Evolutionary conservation across 257 asterid species (phyloP).

Genomic region (Lithospermum erythrorhizon): DNA sequence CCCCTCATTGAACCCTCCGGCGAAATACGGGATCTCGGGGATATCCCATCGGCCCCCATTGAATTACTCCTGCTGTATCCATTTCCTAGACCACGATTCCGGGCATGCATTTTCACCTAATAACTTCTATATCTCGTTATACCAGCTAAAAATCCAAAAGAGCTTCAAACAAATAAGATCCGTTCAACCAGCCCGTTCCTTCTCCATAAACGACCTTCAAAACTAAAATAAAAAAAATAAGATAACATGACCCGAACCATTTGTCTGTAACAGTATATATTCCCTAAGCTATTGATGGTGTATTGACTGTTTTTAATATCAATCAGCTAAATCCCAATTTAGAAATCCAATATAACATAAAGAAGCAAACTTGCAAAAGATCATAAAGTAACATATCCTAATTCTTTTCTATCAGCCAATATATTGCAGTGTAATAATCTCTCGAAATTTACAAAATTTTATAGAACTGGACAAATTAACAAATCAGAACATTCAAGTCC

Average conservation of each 20-base stretch:
- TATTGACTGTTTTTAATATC: too few relatives aligned
- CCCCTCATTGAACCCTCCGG: conserved; percentile 65
- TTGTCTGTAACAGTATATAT: background rate
- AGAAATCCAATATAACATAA: background rate
- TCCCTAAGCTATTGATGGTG: too few relatives aligned
- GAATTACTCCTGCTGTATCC: conserved; percentile 52
- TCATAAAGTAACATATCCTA: background rate
- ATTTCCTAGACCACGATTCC: conserved; percentile 62
- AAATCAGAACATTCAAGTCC: background rate
- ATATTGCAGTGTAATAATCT: too few relatives aligned
- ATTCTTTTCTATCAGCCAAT: too few relatives aligned
- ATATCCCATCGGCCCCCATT: conserved; percentile 49
- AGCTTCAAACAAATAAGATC: background rate
- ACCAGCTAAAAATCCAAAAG: conserved; percentile 1
- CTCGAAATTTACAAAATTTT: too few relatives aligned
- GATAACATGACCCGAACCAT: background rate
- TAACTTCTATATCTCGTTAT: background rate
- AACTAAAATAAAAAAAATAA: background rate
- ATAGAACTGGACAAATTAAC: background rate
- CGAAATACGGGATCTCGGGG: conserved; percentile 48
- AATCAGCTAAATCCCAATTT: background rate
- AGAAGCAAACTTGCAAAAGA: background rate
- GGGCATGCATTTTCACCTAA: conserved; percentile 45
- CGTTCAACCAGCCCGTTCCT: background rate
- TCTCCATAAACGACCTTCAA: background rate